A percentile compares a stretch with the other conserved stretches of the same genome.
These are phyloP conservation scores for Monascus purpureus DNA, from an alignment of 495 filamentous ascomycete genomes.

Conservation along the genomic window DNA sequence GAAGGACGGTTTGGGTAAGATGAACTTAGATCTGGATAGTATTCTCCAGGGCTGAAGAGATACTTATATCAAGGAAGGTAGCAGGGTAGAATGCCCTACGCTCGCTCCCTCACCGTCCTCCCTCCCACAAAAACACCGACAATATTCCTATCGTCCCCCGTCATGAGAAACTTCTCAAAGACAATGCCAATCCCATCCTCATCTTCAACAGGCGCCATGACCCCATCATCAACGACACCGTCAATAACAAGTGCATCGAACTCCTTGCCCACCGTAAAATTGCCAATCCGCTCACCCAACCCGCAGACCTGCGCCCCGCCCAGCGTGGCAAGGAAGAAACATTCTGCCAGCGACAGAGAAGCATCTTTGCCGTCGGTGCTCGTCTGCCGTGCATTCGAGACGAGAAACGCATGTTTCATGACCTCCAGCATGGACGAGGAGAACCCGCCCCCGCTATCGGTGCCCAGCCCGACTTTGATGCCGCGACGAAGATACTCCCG, in stretches of 20 bases:
- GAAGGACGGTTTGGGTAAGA: too few relatives aligned
- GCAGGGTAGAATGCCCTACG: too few relatives aligned
- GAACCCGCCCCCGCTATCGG: conserved; percentile 54
- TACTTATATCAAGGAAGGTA: too few relatives aligned
- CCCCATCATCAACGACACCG: conserved; percentile 9
- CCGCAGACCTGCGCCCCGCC: conserved; percentile 49
- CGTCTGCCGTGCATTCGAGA: conserved; percentile 39
- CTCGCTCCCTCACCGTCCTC: too few relatives aligned
- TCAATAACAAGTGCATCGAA: conserved; percentile 50
- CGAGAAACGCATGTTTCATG: conserved; percentile 47
- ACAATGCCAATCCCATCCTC: conserved; percentile 29
- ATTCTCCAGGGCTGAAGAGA: too few relatives aligned
- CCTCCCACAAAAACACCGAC: conserved; percentile 42
- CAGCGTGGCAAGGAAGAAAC: conserved; percentile 47
- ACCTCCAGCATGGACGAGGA: conserved; percentile 44
- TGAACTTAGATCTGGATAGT: too few relatives aligned
- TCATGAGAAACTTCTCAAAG: conserved; percentile 55
- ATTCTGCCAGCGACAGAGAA: conserved; percentile 35
- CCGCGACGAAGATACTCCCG: conserved; percentile 40
- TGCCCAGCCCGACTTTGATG: conserved; percentile 53
- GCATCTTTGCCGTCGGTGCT: conserved; percentile 32
- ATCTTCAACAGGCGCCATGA: conserved; percentile 41
- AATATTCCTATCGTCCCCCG: conserved; percentile 52
- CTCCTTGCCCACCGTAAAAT: conserved; percentile 45
- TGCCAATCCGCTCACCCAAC: conserved; percentile 40